These are phyloP conservation scores for Starmera caribaea DNA, from an alignment of 805 yeast genomes.

Conservation along the genomic window DNA sequence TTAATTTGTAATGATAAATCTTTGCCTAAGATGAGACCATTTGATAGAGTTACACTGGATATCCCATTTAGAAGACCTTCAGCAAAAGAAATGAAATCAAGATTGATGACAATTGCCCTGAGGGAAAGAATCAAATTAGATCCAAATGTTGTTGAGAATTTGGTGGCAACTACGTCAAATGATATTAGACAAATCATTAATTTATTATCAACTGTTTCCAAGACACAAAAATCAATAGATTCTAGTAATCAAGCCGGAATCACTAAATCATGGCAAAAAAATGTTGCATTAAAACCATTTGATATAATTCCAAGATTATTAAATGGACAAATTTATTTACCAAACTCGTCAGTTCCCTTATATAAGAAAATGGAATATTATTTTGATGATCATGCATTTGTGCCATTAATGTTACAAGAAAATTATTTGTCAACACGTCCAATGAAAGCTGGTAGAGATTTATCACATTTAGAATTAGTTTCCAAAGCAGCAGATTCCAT, in stretches of 20 bases:
- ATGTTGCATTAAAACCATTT: slow-evolving; percentile 84
- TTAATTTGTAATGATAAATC: slow-evolving; percentile 89
- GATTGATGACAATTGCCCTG: slow-evolving; percentile 84
- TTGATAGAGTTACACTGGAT: slow-evolving; percentile 74
- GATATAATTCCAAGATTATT: slow-evolving; percentile 71
- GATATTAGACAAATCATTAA: slow-evolving; percentile 95
- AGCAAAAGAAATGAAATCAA: slow-evolving; percentile 67
- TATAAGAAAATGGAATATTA: slow-evolving; percentile 82
- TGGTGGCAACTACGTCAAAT: slow-evolving; percentile 76
- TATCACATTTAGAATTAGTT: slow-evolving; percentile 49
- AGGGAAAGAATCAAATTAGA: slow-evolving; percentile 77
- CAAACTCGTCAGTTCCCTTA: slow-evolving; percentile 41
- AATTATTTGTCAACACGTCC: slow-evolving; percentile 73
- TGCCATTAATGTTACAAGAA: slow-evolving; percentile 94
- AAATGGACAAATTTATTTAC: slow-evolving; percentile 48
- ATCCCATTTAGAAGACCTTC: slow-evolving; percentile 85
- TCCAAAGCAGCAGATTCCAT: slow-evolving; percentile 81
- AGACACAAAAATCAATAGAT: slow-evolving; percentile 56
- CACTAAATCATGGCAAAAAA: slow-evolving; percentile 75
- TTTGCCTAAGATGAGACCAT: slow-evolving; percentile 92
- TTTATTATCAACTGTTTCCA: slow-evolving; percentile 73
- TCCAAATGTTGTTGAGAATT: slow-evolving; percentile 69
- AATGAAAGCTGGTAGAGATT: slow-evolving; percentile 28
- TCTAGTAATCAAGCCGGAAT: slow-evolving; percentile 55
- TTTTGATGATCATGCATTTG: slow-evolving; percentile 89